Percentiles rank a stretch among this genome's conserved stretches.
Conservation (phyloP, 2,329 filamentous ascomycete genomes). For the Phyllosticta citriasiana region DNA sequence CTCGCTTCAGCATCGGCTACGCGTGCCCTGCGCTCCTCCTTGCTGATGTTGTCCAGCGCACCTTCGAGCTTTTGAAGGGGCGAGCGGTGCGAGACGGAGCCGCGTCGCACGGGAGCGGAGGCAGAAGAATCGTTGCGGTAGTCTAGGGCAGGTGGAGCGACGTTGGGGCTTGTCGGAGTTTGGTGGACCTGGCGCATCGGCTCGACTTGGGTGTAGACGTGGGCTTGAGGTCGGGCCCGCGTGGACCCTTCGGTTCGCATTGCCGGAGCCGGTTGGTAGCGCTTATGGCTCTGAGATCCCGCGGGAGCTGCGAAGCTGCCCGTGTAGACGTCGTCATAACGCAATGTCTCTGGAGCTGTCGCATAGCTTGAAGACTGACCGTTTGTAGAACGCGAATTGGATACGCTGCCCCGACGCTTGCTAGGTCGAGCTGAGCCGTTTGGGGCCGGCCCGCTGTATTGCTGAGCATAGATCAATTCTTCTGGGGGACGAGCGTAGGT, state of each 20-base stretch:
- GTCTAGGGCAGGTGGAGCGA: conserved; percentile 25
- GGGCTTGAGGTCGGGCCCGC: conserved; percentile 12
- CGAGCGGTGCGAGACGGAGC: conserved; percentile 70
- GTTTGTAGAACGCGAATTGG: neutral
- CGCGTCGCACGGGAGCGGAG: neutral
- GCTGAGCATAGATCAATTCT: conserved; percentile 15
- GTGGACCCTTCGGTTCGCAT: neutral
- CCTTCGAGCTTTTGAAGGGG: conserved; percentile 89
- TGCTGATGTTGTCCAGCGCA: conserved; percentile 84
- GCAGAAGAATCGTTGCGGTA: conserved; percentile 13
- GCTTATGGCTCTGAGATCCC: conserved; percentile 6
- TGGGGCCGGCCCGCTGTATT: neutral
- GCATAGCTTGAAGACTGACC: neutral
- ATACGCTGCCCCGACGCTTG: neutral
- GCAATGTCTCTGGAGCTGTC: conserved; percentile 1
- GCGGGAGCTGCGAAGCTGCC: conserved; percentile 9
- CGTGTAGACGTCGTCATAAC: conserved; percentile 9
- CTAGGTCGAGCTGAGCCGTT: neutral
- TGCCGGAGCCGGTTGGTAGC: conserved; percentile 8
- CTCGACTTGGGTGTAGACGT: conserved; percentile 34
- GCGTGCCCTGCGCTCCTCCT: conserved; percentile 84
- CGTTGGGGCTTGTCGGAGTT: conserved; percentile 22
- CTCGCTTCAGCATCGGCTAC: conserved; percentile 72
- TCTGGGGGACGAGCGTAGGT: neutral
- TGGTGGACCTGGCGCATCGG: conserved; percentile 49